phyloP scores from a whole-genome alignment of 768 basidiomycete species.

The Cubamyces lactineus region DNA sequence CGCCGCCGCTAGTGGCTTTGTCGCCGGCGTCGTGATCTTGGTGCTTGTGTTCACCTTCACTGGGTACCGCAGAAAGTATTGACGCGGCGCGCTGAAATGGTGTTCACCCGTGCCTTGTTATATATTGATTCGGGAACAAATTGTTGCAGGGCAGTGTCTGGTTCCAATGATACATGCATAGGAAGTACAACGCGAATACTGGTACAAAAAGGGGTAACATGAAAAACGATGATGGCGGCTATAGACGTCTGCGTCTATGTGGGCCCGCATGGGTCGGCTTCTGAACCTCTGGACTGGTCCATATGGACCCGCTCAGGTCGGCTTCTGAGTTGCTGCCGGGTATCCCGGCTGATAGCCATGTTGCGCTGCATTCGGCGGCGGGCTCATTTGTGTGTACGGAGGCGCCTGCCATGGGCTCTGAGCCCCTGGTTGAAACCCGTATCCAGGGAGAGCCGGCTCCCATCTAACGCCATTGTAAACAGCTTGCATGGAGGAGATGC shows the following conservation, averaged over 20 bases:
- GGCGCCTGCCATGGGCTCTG: conserved; percentile 19
- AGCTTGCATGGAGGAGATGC: conserved; percentile 2
- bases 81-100: not conserved
- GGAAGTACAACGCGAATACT: conserved; percentile 5
- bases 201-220: conserved; percentile 9
- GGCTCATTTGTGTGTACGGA: conserved; percentile 17
- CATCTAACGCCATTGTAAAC: conserved; percentile 31
- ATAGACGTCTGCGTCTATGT: not conserved
- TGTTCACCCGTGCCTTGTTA: conserved; percentile 7
- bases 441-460: conserved; percentile 37
- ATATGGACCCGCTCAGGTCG: conserved; percentile 8
- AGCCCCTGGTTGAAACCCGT: conserved; percentile 24
- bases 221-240: not conserved
- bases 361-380: conserved; percentile 25
- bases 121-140: not conserved
- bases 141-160: conserved; percentile 6
- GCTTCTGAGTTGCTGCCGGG: conserved; percentile 29
- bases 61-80: conserved; percentile 14
- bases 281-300: not conserved
- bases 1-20: conserved; percentile 40
- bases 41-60: conserved; percentile 19
- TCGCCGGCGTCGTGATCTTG: conserved; percentile 38
- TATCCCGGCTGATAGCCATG: conserved; percentile 40
- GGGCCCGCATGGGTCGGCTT: not conserved
- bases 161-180: conserved; percentile 3